phyloP scores from a whole-genome alignment of 495 filamentous ascomycete genomes.

The Xylaria acuta region DNA sequence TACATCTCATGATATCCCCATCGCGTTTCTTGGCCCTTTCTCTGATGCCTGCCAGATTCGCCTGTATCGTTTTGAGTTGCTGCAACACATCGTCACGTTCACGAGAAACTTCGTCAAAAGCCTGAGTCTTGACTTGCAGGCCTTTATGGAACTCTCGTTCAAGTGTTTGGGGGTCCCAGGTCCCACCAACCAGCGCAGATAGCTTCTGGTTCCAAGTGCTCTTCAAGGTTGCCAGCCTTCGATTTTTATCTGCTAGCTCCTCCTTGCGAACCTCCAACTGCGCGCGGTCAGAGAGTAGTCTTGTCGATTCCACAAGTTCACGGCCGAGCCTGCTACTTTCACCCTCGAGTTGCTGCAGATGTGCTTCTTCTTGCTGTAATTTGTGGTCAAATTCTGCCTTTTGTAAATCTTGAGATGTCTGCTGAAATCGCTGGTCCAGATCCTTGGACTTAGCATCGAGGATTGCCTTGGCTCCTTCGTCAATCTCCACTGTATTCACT shows the following conservation, averaged over 20 bases:
- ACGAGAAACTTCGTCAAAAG: conserved; percentile 65
- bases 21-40: conserved; percentile 67
- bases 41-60: conserved; percentile 69
- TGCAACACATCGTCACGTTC: conserved; percentile 71
- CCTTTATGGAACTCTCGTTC: conserved; percentile 74
- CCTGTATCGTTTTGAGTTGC: conserved; percentile 79
- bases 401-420: conserved; percentile 66
- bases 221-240: conserved; percentile 76
- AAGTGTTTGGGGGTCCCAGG: conserved; percentile 73
- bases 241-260: conserved; percentile 71
- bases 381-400: conserved; percentile 70
- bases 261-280: conserved; percentile 79
- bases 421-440: conserved; percentile 64
- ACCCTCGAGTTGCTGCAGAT: conserved; percentile 71
- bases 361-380: conserved; percentile 64
- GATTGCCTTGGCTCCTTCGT: conserved; percentile 80
- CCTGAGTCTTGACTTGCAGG: conserved; percentile 59
- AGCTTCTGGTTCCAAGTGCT: conserved; percentile 76
- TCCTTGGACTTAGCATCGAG: conserved; percentile 77
- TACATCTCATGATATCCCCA: conserved; percentile 67
- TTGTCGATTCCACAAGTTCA: conserved; percentile 81
- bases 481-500: conserved; percentile 72
- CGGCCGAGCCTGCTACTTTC: conserved; percentile 69
- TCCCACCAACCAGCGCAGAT: conserved; percentile 60
- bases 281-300: conserved; percentile 78